A percentile compares a stretch with the other conserved stretches of the same genome.
phyloP scores from a whole-genome alignment of 75 land plant genomes.

The Cupressus sempervirens region DNA sequence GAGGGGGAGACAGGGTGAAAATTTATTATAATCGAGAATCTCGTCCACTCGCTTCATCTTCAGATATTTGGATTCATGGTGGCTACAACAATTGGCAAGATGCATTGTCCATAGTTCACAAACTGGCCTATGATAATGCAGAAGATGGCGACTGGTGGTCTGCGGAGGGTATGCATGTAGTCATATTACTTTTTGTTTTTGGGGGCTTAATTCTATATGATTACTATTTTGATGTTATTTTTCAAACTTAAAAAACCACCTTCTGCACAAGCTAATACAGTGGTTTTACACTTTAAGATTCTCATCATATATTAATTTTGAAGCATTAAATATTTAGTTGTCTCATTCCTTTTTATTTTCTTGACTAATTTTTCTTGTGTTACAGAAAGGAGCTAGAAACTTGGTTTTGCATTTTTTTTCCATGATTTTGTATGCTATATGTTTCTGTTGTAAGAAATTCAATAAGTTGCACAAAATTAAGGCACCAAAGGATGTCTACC shows the following conservation, averaged over 20 bases:
- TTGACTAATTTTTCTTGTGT: neutral
- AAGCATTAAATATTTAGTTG: neutral
- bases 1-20: conserved; percentile 47
- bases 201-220: neutral
- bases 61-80: conserved; percentile 86
- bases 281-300: neutral
- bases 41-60: conserved; percentile 51
- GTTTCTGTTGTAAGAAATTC: neutral
- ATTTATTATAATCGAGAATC: conserved; percentile 62
- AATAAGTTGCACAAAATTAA: neutral
- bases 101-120: conserved; percentile 57
- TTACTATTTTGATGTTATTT: neutral
- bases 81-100: conserved; percentile 79
- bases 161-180: conserved; percentile 55
- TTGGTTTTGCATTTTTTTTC: no score
- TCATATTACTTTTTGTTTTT: neutral
- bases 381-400: neutral
- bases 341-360: neutral
- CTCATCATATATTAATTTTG: neutral
- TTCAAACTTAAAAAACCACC: neutral
- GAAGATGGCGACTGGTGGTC: conserved; percentile 83
- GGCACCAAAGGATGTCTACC: neutral
- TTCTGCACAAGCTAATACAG: neutral
- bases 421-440: no score
- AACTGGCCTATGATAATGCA: conserved; percentile 31